These are phyloP conservation scores for Secale cereale DNA, from an alignment of 176 grass and related monocot genomes.

Conservation along the genomic window DNA sequence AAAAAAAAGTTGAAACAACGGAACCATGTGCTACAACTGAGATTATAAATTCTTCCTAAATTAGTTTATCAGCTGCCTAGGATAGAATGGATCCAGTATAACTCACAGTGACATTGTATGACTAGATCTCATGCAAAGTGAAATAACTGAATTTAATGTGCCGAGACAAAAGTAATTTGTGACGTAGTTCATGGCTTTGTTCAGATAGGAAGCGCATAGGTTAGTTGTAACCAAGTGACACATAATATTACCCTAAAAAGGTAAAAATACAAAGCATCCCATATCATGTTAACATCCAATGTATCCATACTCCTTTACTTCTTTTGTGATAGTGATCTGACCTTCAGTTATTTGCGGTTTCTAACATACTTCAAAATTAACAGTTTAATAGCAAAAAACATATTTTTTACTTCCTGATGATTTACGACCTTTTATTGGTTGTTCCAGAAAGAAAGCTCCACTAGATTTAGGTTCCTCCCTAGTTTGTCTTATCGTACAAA, in stretches of 20 bases:
- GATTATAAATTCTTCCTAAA: slow-evolving; percentile 5
- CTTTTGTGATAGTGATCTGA: neutral
- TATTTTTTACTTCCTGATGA: neutral
- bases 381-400: neutral
- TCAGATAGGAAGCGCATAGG: neutral
- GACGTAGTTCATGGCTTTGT: neutral
- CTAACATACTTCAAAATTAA: neutral
- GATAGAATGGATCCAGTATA: neutral
- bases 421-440: neutral
- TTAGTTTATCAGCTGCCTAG: neutral
- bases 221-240: neutral
- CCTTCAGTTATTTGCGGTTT: neutral
- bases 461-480: neutral
- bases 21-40: neutral
- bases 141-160: neutral
- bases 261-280: neutral
- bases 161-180: neutral
- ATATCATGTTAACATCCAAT: neutral
- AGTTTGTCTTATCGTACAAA: neutral
- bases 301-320: neutral
- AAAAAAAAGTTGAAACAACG: neutral
- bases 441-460: neutral
- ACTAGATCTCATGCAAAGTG: neutral
- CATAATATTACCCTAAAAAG: neutral
- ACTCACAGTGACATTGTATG: slow-evolving; percentile 15